Base-by-base conservation (phyloP, 2,329 filamentous ascomycete genomes). In the Sarocladiaceae sp. region DNA sequence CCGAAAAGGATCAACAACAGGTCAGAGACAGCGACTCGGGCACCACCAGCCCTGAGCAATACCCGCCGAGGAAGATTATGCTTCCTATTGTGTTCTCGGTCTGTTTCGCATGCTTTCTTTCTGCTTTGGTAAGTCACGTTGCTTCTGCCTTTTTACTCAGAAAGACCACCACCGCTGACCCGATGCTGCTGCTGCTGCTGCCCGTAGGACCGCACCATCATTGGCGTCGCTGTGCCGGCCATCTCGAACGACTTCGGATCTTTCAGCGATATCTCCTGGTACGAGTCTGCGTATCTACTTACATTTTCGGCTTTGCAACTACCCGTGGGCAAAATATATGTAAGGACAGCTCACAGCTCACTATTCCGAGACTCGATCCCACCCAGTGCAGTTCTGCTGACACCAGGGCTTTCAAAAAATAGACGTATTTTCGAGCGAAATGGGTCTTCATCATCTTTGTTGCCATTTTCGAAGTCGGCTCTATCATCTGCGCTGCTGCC, bases 191-290 rank as follows among this genome's bases (percentile, higher is more conserved):
- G n/a, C 15, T 13, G 10, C 12, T 20, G 33, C 7, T 7, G 5
- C 3, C 18, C 34, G 13, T 21, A 24, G 19, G 46, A 48, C 51
- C 47, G 53, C 35, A 35, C 39, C 12, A 23, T 37, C 16, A 33
- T 50, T 13, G 43, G 59, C 53, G 62, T 74, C 12, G 47, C 47
- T 18, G 33, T 48, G 19, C 42, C 42, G n/a, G 41, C 40, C 29
- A 48, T 48, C 41, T 44, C 47, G 5, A 18, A 45, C 12, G 33
- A 44, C 7, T 48, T 35, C 40, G 33, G 42, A 18, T 29, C 34
- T 24, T 35, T 48, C 21, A 44, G 39, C 20, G 47, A 48, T 23
- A 45, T 48, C 27, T 37, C 34, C 48, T 39, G 34, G 34, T 39
- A 39, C 15, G 34, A 26, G 11, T 39, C 34, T 13, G 34, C 10